Base-by-base conservation (phyloP, 2,329 filamentous ascomycete species). In the Claviceps monticola region DNA sequence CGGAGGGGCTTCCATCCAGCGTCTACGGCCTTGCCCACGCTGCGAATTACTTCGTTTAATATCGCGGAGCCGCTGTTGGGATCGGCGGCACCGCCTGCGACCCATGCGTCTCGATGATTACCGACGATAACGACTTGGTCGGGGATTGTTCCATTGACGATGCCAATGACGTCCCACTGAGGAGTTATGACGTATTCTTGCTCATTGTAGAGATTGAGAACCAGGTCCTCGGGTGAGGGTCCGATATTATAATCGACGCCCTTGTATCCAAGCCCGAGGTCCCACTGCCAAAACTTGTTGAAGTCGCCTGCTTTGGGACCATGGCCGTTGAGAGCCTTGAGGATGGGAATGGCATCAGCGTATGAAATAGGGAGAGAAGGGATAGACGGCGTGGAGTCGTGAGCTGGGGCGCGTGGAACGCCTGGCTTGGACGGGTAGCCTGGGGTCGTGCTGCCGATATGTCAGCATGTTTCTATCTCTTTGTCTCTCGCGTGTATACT, bases 321-420 rank as follows among this genome's bases (percentile, higher is more conserved):
- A 62, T 94, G 79, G 8, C 89, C 90, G 61, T 97, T 96, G 48
- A 98, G 75, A 0, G 90, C 85, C 63, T 84, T 86, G n/a, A 97
- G 77, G 14, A 97, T 79, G 0, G 91, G 91, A 2, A 96, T 66
- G 0, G 87, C 90, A 59, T 97, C 91, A 6, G 74, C 69, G 63
- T 95, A 96, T 0, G 91, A 96, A 49, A 97, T 86, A 4, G 91
- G 91, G 1, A 96, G 71, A 0, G 91, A 97, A 0, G 93, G 91
- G 51, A 97, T 97, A 3, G 79, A 82, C 0, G 93, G 87, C 36
- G 84, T 93, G 6, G 78, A 76, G 29, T 78, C 73, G 19, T 88
- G 74, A 0, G 83, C 80, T 7, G 88, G 80, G 53, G 81, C 74
- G 23, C 91, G 83, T 38, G 88, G 86, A 23, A 75, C 86, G n/a